Evolutionary conservation across 768 basidiomycete genomes (phyloP).

Genomic region (Rhodotorula graminis): DNA sequence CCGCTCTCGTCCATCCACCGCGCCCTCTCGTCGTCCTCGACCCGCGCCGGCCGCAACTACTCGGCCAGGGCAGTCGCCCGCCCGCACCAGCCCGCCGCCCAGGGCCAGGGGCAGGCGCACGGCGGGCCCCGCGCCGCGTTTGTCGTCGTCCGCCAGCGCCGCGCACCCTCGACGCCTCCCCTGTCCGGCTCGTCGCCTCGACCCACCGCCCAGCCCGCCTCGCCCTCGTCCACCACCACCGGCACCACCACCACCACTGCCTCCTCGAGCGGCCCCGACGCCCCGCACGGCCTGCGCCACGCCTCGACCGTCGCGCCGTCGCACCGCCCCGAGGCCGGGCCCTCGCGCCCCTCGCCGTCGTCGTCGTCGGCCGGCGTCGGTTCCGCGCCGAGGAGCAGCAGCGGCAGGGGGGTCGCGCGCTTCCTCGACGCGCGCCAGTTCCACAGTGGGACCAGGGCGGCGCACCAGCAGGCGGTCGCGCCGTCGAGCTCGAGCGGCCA

Average conservation of each 20-base stretch:
- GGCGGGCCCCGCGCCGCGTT: neutral
- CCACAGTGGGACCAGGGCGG: neutral
- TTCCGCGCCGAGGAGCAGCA: neutral
- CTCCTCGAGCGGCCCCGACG: too few relatives aligned
- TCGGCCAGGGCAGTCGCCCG: neutral
- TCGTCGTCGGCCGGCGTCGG: neutral
- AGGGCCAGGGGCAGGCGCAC: neutral
- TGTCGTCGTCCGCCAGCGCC: slow-evolving; percentile 2
- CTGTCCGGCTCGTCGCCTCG: neutral
- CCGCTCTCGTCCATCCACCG: slow-evolving; percentile 26
- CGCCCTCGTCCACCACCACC: too few relatives aligned
- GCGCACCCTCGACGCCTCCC: neutral
- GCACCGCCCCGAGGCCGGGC: neutral
- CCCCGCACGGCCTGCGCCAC: too few relatives aligned
- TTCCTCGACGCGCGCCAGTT: neutral
- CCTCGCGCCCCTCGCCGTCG: neutral
- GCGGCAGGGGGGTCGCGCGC: neutral
- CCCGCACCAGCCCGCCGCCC: too few relatives aligned
- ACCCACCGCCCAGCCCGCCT: neutral
- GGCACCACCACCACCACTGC: too few relatives aligned
- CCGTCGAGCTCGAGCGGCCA: neutral
- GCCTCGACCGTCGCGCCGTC: too few relatives aligned
- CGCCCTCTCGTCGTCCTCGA: slow-evolving; percentile 1
- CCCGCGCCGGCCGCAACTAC: neutral
- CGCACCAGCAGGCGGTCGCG: slow-evolving; percentile 13